A percentile compares a stretch with the other conserved stretches of the same genome.
Conservation (phyloP, 352 stramenopile genomes). For the Phytopythium helicoides region DNA sequence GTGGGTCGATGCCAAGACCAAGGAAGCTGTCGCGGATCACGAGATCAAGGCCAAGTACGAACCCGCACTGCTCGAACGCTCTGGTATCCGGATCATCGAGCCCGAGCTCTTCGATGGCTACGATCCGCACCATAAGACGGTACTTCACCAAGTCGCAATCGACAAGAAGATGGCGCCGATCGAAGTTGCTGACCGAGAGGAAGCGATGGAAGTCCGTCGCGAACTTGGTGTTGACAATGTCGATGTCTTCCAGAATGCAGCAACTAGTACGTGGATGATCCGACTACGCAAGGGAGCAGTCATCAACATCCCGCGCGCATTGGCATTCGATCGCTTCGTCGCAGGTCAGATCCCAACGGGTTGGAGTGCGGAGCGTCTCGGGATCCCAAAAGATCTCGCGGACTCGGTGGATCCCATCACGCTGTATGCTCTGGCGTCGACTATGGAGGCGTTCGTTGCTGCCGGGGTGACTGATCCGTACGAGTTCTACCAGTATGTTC, state of each 20-base stretch:
- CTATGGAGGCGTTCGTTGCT: conserved; percentile 73
- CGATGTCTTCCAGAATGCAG: conserved; percentile 72
- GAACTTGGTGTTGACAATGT: conserved; percentile 82
- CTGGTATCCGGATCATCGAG: conserved; percentile 84
- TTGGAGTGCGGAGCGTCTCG: conserved; percentile 81
- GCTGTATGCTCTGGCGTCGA: conserved; percentile 69
- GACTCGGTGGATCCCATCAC: conserved; percentile 78
- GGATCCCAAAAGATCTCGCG: conserved; percentile 69
- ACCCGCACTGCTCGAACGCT: conserved; percentile 70
- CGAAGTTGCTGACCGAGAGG: conserved; percentile 78
- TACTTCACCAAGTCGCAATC: conserved; percentile 85
- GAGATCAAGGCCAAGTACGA: conserved; percentile 85
- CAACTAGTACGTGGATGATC: conserved; percentile 77
- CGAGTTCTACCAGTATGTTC: conserved; percentile 90
- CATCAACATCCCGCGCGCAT: conserved; percentile 77
- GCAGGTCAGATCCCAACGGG: conserved; percentile 87
- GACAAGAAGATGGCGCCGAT: conserved; percentile 89
- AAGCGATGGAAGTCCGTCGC: conserved; percentile 74
- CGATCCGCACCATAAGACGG: conserved; percentile 84
- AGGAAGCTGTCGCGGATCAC: conserved; percentile 71
- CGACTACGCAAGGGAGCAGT: conserved; percentile 77
- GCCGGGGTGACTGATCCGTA: conserved; percentile 85
- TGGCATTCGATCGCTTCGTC: conserved; percentile 84
- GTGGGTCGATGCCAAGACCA: conserved; percentile 83
- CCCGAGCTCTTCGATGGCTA: conserved; percentile 87